phyloP scores from a whole-genome alignment of 2,329 filamentous ascomycete species.

The Fusarium brachygibbosum region DNA sequence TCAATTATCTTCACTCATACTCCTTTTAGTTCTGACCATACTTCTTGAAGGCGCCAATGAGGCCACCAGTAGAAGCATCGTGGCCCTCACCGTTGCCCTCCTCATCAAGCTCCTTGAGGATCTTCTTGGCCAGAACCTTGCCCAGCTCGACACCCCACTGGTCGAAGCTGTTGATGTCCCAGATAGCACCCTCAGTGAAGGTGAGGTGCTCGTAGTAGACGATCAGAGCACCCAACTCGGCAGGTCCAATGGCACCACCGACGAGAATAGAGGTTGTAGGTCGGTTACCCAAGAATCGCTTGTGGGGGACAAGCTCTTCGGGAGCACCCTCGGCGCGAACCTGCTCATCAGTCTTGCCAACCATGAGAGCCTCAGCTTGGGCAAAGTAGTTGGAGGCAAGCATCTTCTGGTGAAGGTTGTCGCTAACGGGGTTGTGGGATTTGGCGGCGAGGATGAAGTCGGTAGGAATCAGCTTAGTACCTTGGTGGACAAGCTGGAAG shows the following conservation, averaged over 20 bases:
- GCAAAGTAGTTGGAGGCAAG: slow-evolving; percentile 92
- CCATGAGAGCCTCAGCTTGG: slow-evolving; percentile 90
- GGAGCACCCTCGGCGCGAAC: slow-evolving; percentile 81
- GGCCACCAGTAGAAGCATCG: slow-evolving; percentile 87
- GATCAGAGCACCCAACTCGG: slow-evolving; percentile 92
- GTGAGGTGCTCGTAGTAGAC: slow-evolving; percentile 99
- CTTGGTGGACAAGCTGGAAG: slow-evolving; percentile 99
- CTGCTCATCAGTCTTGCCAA: slow-evolving; percentile 86
- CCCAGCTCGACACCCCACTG: slow-evolving; percentile 99
- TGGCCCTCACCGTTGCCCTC: slow-evolving; percentile 79
- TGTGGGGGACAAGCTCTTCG: slow-evolving; percentile 90
- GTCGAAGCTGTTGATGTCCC: slow-evolving; percentile 99
- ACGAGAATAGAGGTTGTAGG: slow-evolving; percentile 94
- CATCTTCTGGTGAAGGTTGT: slow-evolving; percentile 97
- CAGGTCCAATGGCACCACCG: slow-evolving; percentile 92
- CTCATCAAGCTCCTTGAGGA: slow-evolving; percentile 85
- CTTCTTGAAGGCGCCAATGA: slow-evolving; percentile 95
- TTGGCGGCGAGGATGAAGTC: slow-evolving; percentile 98
- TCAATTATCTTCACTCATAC: slow-evolving; percentile 21
- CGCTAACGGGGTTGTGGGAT: slow-evolving; percentile 94
- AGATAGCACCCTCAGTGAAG: slow-evolving; percentile 96
- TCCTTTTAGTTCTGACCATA: slow-evolving; percentile 62
- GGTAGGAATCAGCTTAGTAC: slow-evolving; percentile 97
- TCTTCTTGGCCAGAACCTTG: slow-evolving; percentile 95
- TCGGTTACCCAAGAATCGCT: slow-evolving; percentile 98